Conservation (phyloP, 495 filamentous ascomycete species). For the Podospora anserina region DNA sequence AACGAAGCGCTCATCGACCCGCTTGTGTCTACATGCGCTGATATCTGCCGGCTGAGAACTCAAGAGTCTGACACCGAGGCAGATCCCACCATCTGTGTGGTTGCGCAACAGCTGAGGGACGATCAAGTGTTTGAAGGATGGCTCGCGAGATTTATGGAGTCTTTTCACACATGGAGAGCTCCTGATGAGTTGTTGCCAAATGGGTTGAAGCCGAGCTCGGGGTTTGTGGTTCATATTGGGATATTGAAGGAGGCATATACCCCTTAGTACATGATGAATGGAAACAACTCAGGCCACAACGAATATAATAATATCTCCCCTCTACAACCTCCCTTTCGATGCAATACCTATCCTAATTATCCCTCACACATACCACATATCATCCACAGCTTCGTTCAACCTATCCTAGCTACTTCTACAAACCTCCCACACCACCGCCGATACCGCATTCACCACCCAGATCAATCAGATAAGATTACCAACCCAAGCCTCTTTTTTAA, state of each 20-base stretch:
- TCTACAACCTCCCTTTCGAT: no score
- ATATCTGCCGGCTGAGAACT: slow-evolving; percentile 61
- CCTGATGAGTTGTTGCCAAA: slow-evolving; percentile 53
- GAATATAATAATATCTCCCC: no score
- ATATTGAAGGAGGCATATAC: slow-evolving; percentile 39
- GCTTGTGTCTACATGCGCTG: slow-evolving; percentile 80
- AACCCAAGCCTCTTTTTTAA: not conserved
- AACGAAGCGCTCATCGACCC: slow-evolving; percentile 79
- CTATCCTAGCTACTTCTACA: no score
- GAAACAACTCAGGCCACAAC: no score
- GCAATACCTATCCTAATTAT: no score
- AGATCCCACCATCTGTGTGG: slow-evolving; percentile 52
- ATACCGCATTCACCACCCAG: not conserved
- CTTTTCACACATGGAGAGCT: slow-evolving; percentile 76
- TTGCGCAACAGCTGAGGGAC: slow-evolving; percentile 83
- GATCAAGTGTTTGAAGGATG: slow-evolving; percentile 82
- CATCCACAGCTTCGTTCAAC: no score
- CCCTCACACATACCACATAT: no score
- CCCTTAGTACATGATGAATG: not conserved
- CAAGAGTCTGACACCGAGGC: slow-evolving; percentile 12
- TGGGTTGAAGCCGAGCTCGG: slow-evolving; percentile 55
- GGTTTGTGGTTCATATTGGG: slow-evolving; percentile 67
- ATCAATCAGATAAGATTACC: not conserved
- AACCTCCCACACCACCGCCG: not conserved
- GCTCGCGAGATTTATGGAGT: slow-evolving; percentile 60